Base-by-base conservation (phyloP, 2,329 filamentous ascomycete genomes). In the Aulographum hederae region DNA sequence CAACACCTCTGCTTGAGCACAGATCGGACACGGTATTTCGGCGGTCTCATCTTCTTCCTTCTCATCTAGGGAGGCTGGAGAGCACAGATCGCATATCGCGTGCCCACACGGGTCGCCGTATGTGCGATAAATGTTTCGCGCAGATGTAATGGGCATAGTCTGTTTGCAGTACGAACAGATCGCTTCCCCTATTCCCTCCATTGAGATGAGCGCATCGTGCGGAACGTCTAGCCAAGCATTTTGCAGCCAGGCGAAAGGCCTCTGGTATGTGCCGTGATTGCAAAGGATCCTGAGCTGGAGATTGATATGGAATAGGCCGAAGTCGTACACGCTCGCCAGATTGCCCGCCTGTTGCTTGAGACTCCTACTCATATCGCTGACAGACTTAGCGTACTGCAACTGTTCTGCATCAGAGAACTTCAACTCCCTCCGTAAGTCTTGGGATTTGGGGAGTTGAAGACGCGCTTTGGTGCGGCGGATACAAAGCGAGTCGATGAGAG, bases 251-350 rank as follows among this genome's bases (percentile, higher is more conserved):
- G 62, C 37, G 63, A 62, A 6, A 62, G 47, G 14, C 55, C 60
- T 10, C 75, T 69, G 67, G 37, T 95, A 86, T 40, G 78, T 78
- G 13, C 89, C 89, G 48, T 94, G 86, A 1, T 85, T 89, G 47
- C 85, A 94, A 32, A 95, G 78, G 26, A 92, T 65, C 6, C 89
- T 78, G 13, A 98, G 68, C 18, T 86, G 77, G n/a, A 91, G 67
- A 46, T 95, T 93, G 4, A 82, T 80, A 40, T 89, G 85, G 37
- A 98, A 57, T 29, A 98, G 6, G 26, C 78, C 78, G 11, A 63
- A 57, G 11, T 50, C 53, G 32, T 46, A 48, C 23, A 45, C 49
- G 13, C 46, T 44, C 19, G 57, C 48, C 28, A 43, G 40, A 3
- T 51, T 43, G 0, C 47, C 48, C 4, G 51, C 48, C n/a, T 50